Conservation (phyloP, 495 filamentous ascomycete species). For the Poronia punctata region DNA sequence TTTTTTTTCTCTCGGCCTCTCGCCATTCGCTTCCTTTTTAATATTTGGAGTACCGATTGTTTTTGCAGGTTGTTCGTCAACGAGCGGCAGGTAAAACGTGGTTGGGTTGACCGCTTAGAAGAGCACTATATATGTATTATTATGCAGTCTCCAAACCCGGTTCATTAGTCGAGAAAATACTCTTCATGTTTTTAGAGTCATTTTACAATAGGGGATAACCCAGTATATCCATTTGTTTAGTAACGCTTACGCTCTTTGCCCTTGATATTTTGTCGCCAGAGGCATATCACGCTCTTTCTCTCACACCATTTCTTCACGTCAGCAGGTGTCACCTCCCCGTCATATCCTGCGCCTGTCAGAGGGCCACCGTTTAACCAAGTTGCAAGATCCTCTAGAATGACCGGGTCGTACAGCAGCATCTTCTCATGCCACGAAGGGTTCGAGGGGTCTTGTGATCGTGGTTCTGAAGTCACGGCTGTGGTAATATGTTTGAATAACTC, state of each 20-base stretch:
- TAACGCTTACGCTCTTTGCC: conserved; percentile 44
- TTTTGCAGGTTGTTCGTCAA: no score
- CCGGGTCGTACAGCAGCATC: conserved; percentile 90
- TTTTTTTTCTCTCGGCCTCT: neutral
- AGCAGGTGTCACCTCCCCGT: conserved; percentile 52
- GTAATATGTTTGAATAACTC: conserved; percentile 58
- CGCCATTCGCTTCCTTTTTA: neutral
- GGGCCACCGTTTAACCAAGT: conserved; percentile 74
- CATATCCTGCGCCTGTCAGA: conserved; percentile 51
- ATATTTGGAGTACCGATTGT: no score
- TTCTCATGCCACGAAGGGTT: conserved; percentile 76
- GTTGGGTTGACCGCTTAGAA: no score
- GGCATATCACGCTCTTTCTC: conserved; percentile 68
- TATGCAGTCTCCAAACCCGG: no score
- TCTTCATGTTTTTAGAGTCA: no score
- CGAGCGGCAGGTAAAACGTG: no score
- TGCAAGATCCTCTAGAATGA: conserved; percentile 80
- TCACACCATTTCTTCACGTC: conserved; percentile 83
- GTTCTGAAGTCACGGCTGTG: conserved; percentile 49
- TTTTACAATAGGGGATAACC: no score
- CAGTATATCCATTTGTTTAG: no score
- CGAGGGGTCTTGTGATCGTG: conserved; percentile 40
- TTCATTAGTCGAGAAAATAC: no score
- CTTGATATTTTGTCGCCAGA: conserved; percentile 42
- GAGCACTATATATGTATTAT: no score